Evolutionary conservation across 805 yeast species (phyloP).

Genomic region (Myxozyma neglecta): DNA sequence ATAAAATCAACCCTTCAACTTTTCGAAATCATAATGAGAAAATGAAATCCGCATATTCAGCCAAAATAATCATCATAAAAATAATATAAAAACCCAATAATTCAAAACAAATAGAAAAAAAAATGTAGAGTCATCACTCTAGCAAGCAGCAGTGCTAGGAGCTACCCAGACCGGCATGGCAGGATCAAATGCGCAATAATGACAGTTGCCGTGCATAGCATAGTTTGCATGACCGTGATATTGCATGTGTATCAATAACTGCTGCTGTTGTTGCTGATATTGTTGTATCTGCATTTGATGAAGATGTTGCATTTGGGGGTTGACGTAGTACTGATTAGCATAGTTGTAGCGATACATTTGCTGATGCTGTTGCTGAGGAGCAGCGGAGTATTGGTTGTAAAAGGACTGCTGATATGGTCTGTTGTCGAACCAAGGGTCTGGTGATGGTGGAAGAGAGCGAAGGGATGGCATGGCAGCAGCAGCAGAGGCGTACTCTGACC

Average conservation of each 20-base stretch:
- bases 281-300: constrained; percentile 3
- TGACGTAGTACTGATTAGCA: not conserved
- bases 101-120: not conserved
- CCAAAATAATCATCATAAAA: too few species aligned
- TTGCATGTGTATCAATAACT: constrained; percentile 8
- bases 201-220: constrained; percentile 22
- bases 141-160: constrained; percentile 28
- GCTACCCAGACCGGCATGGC: constrained; percentile 13
- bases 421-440: constrained; percentile 1
- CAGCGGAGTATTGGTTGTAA: not conserved
- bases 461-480: not conserved
- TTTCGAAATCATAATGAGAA: too few species aligned
- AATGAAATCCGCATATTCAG: too few species aligned
- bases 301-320: constrained; percentile 1
- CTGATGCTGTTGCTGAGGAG: constrained; percentile 4
- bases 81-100: not conserved
- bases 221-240: constrained; percentile 6
- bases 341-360: not conserved
- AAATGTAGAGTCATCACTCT: not conserved
- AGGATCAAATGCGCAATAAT: constrained; percentile 26
- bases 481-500: constrained; percentile 9
- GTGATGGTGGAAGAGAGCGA: not conserved
- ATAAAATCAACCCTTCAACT: too few species aligned
- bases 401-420: not conserved
- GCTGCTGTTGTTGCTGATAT: constrained; percentile 9